phyloP scores from a whole-genome alignment of 2,329 filamentous ascomycete genomes.

The Leptographium radiaticola region DNA sequence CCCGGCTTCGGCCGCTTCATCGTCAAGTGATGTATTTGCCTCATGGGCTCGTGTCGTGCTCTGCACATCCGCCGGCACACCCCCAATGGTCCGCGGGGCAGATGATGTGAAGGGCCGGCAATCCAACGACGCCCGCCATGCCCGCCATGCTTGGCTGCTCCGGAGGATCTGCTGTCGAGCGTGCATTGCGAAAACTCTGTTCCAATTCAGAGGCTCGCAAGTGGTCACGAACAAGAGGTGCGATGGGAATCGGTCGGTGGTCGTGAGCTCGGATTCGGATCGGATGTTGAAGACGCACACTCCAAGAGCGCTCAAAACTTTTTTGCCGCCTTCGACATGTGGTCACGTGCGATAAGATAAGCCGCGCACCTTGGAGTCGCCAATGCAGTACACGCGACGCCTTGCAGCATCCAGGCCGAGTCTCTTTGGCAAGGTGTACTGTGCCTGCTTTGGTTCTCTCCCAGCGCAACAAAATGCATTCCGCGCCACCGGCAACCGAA shows the following conservation, averaged over 20 bases:
- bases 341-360: constrained; percentile 6
- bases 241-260: background rate
- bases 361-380: background rate
- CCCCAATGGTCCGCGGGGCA: background rate
- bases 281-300: background rate
- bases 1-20: background rate
- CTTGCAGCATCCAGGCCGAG: background rate
- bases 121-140: background rate
- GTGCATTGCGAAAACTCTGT: background rate
- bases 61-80: background rate
- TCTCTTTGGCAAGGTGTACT: too few species aligned
- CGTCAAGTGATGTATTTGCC: background rate
- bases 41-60: background rate
- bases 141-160: background rate
- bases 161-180: background rate
- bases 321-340: background rate
- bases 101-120: background rate
- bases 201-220: background rate
- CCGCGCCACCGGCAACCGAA: background rate
- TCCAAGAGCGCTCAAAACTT: background rate
- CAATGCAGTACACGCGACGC: background rate
- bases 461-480: background rate
- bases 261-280: background rate
- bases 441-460: background rate
- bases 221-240: background rate